Percentiles rank a stretch among this genome's conserved stretches.
These are phyloP conservation scores for Senecio squalidus DNA, from an alignment of 140 eudicot species.

Conservation along the genomic window DNA sequence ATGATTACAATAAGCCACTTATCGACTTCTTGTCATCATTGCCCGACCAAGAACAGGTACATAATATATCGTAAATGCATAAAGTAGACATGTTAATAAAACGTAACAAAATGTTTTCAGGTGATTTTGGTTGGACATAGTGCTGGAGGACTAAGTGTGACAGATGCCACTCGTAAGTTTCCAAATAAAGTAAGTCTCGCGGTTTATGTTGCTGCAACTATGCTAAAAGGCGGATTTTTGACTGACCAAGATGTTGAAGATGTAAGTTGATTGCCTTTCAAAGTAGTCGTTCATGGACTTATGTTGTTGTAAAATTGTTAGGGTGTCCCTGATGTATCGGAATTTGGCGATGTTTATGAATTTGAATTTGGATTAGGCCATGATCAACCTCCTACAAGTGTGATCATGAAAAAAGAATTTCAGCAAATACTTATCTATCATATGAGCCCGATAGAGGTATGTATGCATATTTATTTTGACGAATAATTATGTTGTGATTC, in stretches of 20 bases:
- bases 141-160: slow-evolving; percentile 82
- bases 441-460: slow-evolving; percentile 69
- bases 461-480: neutral
- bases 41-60: too few relatives aligned
- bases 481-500: neutral
- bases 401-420: slow-evolving; percentile 37
- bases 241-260: slow-evolving; percentile 48
- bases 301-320: too few relatives aligned
- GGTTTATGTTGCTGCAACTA: slow-evolving; percentile 64
- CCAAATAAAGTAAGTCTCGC: slow-evolving; percentile 47
- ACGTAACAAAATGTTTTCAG: too few relatives aligned
- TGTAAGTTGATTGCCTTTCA: slow-evolving; percentile 54
- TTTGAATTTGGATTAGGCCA: slow-evolving; percentile 43
- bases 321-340: slow-evolving; percentile 73
- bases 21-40: slow-evolving; percentile 48
- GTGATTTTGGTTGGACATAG: slow-evolving; percentile 88
- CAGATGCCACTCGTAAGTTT: slow-evolving; percentile 48
- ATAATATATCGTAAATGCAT: too few relatives aligned
- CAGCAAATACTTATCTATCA: slow-evolving; percentile 56
- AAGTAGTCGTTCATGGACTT: too few relatives aligned
- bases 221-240: slow-evolving; percentile 56
- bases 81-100: too few relatives aligned
- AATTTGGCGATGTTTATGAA: slow-evolving; percentile 48
- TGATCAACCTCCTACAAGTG: slow-evolving; percentile 59
- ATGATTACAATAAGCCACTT: slow-evolving; percentile 63